Conservation (phyloP, 1,284 basidiomycete species). For the Ustilago loliicola region DNA sequence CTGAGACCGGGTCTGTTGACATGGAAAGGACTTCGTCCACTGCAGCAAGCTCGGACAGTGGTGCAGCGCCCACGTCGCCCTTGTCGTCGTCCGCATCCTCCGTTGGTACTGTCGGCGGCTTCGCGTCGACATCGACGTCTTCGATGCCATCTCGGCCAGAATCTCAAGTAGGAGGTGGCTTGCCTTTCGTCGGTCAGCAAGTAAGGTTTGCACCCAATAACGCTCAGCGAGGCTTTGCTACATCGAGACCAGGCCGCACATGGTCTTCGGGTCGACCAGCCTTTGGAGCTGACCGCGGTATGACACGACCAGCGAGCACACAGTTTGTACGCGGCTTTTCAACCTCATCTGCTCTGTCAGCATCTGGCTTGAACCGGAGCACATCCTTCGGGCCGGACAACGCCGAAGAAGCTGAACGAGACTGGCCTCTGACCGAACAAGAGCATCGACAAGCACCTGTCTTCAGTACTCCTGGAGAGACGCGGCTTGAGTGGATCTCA, state of each 20-base stretch:
- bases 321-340: conserved; percentile 48
- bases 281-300: conserved; percentile 18
- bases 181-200: conserved; percentile 21
- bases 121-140: conserved; percentile 10
- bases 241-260: conserved; percentile 23
- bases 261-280: conserved; percentile 24
- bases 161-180: conserved; percentile 14
- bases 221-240: conserved; percentile 24
- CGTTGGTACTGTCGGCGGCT: conserved; percentile 27
- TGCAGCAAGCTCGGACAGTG: conserved; percentile 44
- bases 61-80: conserved; percentile 28
- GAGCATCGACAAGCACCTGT: conserved; percentile 54
- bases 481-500: conserved; percentile 65
- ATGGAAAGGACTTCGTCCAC: conserved; percentile 34
- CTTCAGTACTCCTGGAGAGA: conserved; percentile 54
- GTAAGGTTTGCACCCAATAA: conserved; percentile 21
- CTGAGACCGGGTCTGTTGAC: conserved; percentile 14
- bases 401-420: conserved; percentile 24
- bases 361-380: conserved; percentile 34
- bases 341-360: conserved; percentile 35
- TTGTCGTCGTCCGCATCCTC: conserved; percentile 36
- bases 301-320: conserved; percentile 32
- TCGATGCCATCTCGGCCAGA: conserved; percentile 26
- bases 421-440: conserved; percentile 46
- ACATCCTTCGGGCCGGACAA: conserved; percentile 20